Conservation (phyloP, 768 basidiomycete species). For the Termitomyces sp. region DNA sequence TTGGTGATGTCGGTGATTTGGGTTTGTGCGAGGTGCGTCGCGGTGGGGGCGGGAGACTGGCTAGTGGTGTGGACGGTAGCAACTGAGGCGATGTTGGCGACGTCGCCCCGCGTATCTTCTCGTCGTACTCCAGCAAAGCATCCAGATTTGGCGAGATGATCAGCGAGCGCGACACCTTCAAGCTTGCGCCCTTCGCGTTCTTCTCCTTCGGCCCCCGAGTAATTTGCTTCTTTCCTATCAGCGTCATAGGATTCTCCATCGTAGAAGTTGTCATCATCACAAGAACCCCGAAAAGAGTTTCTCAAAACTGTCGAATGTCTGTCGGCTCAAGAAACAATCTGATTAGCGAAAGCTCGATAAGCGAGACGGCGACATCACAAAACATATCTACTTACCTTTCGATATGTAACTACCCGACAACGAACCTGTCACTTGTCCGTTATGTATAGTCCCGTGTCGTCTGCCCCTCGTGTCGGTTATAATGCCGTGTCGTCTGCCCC, state of each 20-base stretch:
- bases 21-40: constrained; percentile 19
- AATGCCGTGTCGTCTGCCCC: background rate
- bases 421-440: too few species aligned
- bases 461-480: too few species aligned
- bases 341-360: background rate
- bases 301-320: constrained; percentile 4
- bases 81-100: constrained; percentile 1
- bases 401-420: too few species aligned
- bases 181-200: background rate
- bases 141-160: constrained; percentile 59
- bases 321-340: background rate
- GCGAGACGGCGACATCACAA: background rate
- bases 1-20: constrained; percentile 16
- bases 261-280: constrained; percentile 1
- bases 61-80: constrained; percentile 23
- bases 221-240: background rate
- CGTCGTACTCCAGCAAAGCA: constrained; percentile 56
- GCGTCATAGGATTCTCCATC: background rate
- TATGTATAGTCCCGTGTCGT: too few species aligned
- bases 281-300: background rate
- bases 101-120: constrained; percentile 34
- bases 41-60: constrained; percentile 56
- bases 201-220: constrained; percentile 1
- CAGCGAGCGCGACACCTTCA: constrained; percentile 24
- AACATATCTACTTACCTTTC: constrained; percentile 1